phyloP scores from a whole-genome alignment of 192 early-diverging fungal genomes.

The Cetraspora pellucida region DNA sequence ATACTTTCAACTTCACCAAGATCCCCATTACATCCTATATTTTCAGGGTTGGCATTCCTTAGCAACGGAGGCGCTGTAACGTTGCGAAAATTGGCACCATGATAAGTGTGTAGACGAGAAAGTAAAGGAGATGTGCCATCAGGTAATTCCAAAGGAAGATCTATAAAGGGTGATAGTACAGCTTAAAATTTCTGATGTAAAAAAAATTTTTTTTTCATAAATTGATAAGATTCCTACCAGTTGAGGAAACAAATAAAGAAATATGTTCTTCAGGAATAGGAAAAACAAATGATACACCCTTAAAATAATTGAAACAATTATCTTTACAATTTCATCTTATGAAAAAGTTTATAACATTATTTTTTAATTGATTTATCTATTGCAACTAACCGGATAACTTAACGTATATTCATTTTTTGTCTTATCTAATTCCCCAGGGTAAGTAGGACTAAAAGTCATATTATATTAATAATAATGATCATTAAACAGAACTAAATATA shows the following conservation, averaged over 20 bases:
- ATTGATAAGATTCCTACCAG: constrained; percentile 38
- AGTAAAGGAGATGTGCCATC: constrained; percentile 75
- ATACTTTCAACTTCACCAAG: constrained; percentile 52
- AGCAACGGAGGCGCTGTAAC: constrained; percentile 46
- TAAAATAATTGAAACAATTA: background rate
- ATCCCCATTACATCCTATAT: constrained; percentile 41
- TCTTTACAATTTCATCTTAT: constrained; percentile 5
- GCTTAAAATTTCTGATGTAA: no score
- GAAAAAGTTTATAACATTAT: background rate
- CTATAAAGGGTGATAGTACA: constrained; percentile 31
- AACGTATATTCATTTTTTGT: constrained; percentile 59
- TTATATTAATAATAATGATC: background rate
- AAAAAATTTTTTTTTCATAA: no score
- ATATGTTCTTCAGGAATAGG: constrained; percentile 64
- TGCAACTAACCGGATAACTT: constrained; percentile 65
- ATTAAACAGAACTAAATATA: background rate
- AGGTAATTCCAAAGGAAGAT: constrained; percentile 70
- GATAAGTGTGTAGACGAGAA: constrained; percentile 61
- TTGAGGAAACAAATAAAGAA: constrained; percentile 50
- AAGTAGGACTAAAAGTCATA: constrained; percentile 50
- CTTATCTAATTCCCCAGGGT: constrained; percentile 63
- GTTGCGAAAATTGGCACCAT: constrained; percentile 56
- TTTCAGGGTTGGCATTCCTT: constrained; percentile 39
- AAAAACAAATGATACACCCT: constrained; percentile 75
- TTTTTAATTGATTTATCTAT: background rate